Conservation (phyloP, 83 land plant species). For the Diphasiastrum complanatum region DNA sequence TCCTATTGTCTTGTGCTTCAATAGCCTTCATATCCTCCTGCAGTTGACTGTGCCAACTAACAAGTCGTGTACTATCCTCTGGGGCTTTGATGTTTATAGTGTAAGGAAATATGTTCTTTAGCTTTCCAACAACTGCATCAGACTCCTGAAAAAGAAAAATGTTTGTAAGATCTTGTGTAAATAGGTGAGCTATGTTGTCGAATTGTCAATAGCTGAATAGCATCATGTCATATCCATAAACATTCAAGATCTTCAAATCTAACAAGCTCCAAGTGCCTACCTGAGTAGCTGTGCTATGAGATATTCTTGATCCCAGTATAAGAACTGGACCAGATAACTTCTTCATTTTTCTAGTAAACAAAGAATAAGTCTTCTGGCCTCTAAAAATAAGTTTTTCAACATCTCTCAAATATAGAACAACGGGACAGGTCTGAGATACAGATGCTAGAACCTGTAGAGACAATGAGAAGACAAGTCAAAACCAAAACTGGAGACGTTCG, state of each 20-base stretch:
- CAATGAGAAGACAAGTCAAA: background rate
- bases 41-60: conserved; percentile 69
- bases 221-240: too few species aligned
- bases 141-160: background rate
- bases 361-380: conserved; percentile 45
- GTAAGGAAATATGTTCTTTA: conserved; percentile 56
- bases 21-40: conserved; percentile 86
- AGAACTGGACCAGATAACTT: conserved; percentile 61
- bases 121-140: conserved; percentile 28
- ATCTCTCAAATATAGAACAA: conserved; percentile 74
- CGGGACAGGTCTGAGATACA: conserved; percentile 49
- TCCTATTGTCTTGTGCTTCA: conserved; percentile 65
- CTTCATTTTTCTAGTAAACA: conserved; percentile 58
- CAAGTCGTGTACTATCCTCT: conserved; percentile 55
- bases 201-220: too few species aligned
- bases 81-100: conserved; percentile 69
- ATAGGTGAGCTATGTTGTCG: too few species aligned
- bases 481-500: background rate
- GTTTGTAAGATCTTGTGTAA: too few species aligned
- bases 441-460: conserved; percentile 51
- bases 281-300: conserved; percentile 15
- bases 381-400: conserved; percentile 57
- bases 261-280: background rate
- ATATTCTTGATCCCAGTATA: conserved; percentile 61
- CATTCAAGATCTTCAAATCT: too few species aligned